Percentiles rank a stretch among this genome's conserved stretches.
Conservation (phyloP, 1,284 basidiomycete genomes). For the Neolentinus lepideus region DNA sequence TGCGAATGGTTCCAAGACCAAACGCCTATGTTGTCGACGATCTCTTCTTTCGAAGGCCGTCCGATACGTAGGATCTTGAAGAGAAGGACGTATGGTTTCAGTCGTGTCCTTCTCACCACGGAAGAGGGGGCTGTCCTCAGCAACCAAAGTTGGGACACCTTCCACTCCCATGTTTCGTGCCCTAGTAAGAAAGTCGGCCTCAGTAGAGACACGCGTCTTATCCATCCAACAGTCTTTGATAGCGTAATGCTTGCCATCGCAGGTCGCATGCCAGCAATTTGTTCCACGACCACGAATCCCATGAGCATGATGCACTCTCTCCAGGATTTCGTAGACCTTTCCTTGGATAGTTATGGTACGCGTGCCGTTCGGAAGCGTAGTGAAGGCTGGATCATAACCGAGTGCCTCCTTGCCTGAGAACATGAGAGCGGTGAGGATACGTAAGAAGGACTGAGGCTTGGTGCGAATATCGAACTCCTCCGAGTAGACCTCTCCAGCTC, state of each 20-base stretch:
- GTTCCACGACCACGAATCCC: neutral
- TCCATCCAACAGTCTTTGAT: slow-evolving; percentile 1
- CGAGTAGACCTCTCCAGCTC: neutral
- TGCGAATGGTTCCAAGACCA: neutral
- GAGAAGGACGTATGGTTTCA: neutral
- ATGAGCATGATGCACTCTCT: neutral
- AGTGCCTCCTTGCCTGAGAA: neutral
- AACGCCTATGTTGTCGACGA: neutral
- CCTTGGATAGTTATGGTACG: neutral
- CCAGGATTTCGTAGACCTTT: neutral
- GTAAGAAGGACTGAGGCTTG: neutral
- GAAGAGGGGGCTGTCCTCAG: neutral
- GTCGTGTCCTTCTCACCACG: neutral
- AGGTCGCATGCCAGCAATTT: neutral
- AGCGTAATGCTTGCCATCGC: neutral
- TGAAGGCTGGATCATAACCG: neutral
- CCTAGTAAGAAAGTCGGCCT: neutral
- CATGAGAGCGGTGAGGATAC: neutral
- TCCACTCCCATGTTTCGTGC: neutral
- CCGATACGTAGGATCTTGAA: neutral
- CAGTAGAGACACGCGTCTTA: neutral
- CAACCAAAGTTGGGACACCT: neutral
- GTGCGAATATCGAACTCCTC: neutral
- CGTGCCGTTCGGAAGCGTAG: neutral
- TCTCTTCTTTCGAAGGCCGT: neutral